Conservation (phyloP, 192 early-diverging fungal species). For the Backusella circina region DNA sequence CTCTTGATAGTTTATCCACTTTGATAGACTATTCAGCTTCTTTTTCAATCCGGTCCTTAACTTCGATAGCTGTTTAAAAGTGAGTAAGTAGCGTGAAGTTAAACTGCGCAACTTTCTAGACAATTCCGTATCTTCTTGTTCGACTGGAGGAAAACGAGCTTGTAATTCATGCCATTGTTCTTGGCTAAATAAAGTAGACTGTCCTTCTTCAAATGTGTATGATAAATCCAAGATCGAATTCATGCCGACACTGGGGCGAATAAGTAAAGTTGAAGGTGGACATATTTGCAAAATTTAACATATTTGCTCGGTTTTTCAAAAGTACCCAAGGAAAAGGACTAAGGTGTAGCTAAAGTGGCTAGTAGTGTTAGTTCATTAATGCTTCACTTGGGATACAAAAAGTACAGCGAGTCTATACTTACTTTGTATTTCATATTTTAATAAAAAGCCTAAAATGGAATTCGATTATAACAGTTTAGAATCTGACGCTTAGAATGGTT, state of each 20-base stretch:
- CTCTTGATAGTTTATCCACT: neutral
- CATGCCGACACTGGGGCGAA: neutral
- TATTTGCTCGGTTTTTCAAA: too few species aligned
- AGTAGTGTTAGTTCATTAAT: too few species aligned
- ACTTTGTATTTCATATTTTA: too few species aligned
- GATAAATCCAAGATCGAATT: slow-evolving; percentile 5
- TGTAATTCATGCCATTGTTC: neutral
- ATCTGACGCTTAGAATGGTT: too few species aligned
- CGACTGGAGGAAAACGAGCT: neutral
- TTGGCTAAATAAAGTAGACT: neutral
- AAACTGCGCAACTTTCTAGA: neutral
- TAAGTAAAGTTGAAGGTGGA: too few species aligned
- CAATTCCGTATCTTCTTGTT: neutral
- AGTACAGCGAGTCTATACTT: too few species aligned
- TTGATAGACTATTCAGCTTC: neutral
- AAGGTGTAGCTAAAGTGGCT: too few species aligned
- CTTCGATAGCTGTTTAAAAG: neutral
- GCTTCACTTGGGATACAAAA: too few species aligned
- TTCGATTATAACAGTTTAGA: too few species aligned
- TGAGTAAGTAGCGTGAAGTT: neutral
- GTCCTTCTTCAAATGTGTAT: neutral
- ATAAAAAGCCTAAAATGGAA: too few species aligned
- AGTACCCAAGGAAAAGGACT: too few species aligned
- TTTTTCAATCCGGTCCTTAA: neutral
- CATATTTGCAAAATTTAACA: too few species aligned